Conservation (phyloP, 345 rosid genomes). For the Pistacia atlantica region DNA sequence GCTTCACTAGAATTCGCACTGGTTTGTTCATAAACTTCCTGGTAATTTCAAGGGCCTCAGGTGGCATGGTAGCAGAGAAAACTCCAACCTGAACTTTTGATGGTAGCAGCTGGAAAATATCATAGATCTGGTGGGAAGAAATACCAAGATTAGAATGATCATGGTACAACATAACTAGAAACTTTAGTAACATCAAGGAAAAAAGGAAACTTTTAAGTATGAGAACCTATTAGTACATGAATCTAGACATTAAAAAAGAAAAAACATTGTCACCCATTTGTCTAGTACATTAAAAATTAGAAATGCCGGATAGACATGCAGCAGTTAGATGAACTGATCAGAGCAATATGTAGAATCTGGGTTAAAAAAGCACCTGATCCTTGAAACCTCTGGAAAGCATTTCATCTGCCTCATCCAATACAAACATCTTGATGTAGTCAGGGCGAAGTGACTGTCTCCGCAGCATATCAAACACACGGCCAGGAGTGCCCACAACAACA, state of each 20-base stretch:
- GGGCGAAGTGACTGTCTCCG: slow-evolving; percentile 77
- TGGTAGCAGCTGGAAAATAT: slow-evolving; percentile 77
- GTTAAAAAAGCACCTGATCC: slow-evolving; percentile 62
- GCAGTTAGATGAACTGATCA: neutral
- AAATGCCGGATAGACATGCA: neutral
- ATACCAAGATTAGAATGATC: slow-evolving; percentile 9
- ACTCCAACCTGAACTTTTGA: slow-evolving; percentile 73
- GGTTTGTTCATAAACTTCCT: slow-evolving; percentile 84
- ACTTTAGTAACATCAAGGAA: neutral
- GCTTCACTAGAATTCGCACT: slow-evolving; percentile 76
- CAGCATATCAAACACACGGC: slow-evolving; percentile 85
- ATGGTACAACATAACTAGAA: neutral
- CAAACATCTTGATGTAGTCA: slow-evolving; percentile 75
- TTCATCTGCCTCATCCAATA: slow-evolving; percentile 81
- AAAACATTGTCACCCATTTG: neutral
- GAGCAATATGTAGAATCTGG: neutral
- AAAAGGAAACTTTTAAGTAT: neutral
- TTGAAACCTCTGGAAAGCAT: slow-evolving; percentile 89
- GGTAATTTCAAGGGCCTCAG: slow-evolving; percentile 80
- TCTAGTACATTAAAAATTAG: no score
- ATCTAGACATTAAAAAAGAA: neutral
- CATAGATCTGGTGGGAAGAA: slow-evolving; percentile 54
- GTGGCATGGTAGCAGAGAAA: slow-evolving; percentile 84
- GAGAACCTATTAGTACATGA: neutral
- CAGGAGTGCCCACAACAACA: slow-evolving; percentile 86